Conservation (phyloP, 768 basidiomycete genomes). For the Omphalotus guepiniiformis region DNA sequence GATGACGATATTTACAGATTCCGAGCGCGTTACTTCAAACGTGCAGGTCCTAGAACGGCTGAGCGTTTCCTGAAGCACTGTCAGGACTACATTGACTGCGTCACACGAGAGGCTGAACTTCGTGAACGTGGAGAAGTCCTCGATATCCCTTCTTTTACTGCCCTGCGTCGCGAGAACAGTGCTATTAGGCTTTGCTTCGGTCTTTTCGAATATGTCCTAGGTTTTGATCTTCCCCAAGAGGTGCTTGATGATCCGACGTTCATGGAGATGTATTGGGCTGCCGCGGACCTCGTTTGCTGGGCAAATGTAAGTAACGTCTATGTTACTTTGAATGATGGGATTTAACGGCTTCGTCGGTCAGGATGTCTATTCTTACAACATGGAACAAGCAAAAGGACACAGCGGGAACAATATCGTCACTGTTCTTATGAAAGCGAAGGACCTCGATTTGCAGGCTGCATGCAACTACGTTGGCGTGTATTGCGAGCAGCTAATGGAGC, state of each 20-base stretch:
- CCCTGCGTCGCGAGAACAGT: slow-evolving; percentile 65
- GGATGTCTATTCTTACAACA: slow-evolving; percentile 72
- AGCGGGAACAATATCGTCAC: slow-evolving; percentile 66
- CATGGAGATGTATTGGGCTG: slow-evolving; percentile 50
- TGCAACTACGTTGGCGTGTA: slow-evolving; percentile 51
- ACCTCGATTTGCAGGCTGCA: slow-evolving; percentile 53
- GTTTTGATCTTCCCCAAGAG: slow-evolving; percentile 59
- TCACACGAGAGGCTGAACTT: slow-evolving; percentile 58
- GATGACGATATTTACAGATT: slow-evolving; percentile 36
- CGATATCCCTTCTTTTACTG: slow-evolving; percentile 45
- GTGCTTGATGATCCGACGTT: slow-evolving; percentile 55
- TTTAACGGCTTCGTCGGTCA: slow-evolving; percentile 18
- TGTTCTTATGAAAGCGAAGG: slow-evolving; percentile 56
- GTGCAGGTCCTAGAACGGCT: slow-evolving; percentile 41
- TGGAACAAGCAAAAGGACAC: slow-evolving; percentile 65
- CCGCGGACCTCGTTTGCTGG: slow-evolving; percentile 66
- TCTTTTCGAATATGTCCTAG: slow-evolving; percentile 56
- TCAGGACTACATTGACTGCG: slow-evolving; percentile 52
- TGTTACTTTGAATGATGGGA: slow-evolving; percentile 1
- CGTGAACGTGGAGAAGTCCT: slow-evolving; percentile 55
- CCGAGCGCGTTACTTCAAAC: slow-evolving; percentile 40
- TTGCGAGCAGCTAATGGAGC: slow-evolving; percentile 46
- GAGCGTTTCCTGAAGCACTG: slow-evolving; percentile 50
- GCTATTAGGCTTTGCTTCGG: slow-evolving; percentile 62
- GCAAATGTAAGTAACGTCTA: slow-evolving; percentile 48